Evolutionary conservation across 208 protist genomes (phyloP).

Genomic region (Acanthamoeba lenticulata): DNA sequence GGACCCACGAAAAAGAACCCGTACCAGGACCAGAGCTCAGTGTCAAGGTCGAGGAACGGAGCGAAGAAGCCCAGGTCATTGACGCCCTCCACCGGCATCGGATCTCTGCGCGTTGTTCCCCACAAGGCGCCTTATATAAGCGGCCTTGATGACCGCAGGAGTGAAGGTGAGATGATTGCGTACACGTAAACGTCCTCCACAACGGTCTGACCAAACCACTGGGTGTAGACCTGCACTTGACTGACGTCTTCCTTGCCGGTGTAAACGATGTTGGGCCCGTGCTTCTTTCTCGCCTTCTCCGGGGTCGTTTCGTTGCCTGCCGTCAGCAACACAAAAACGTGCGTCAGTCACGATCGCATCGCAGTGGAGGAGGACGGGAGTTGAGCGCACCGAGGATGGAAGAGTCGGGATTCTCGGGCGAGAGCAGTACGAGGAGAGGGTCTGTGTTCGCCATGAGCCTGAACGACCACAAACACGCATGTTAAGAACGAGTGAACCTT

Average conservation of each 20-base stretch:
- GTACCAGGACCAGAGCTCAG: not conserved
- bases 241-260: conserved; percentile 58
- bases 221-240: conserved; percentile 52
- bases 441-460: conserved; percentile 10
- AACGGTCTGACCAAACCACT: conserved; percentile 44
- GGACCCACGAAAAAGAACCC: not conserved
- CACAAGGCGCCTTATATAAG: too few relatives aligned
- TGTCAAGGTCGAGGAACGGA: conserved; percentile 33
- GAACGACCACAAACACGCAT: not conserved
- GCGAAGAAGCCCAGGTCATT: conserved; percentile 65
- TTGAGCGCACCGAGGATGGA: not conserved
- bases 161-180: not conserved
- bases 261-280: conserved; percentile 34
- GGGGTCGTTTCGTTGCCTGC: conserved; percentile 53
- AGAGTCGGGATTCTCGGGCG: not conserved
- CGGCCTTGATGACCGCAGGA: not conserved
- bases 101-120: not conserved
- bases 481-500: too few relatives aligned
- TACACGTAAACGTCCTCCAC: conserved; percentile 43
- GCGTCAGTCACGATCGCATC: not conserved
- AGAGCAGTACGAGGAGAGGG: conserved; percentile 8
- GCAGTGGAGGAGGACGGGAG: not conserved
- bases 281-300: conserved; percentile 21
- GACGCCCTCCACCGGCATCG: conserved; percentile 17
- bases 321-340: not conserved